Evolutionary conservation across 306 rosid genomes (phyloP).

Genomic region (Quercus parvula): DNA sequence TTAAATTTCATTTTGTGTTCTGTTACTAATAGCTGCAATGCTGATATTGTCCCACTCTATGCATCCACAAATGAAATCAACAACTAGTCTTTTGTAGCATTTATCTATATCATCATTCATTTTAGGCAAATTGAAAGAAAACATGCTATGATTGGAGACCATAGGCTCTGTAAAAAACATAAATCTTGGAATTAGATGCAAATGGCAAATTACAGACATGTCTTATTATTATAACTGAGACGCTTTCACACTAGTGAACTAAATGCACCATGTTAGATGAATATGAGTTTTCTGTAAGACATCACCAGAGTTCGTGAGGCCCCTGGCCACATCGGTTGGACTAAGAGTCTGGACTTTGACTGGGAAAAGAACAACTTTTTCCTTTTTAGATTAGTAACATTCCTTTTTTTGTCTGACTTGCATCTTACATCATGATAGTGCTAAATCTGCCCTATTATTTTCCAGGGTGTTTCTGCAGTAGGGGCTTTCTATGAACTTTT

Average conservation of each 20-base stretch:
- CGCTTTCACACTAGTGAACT: background rate
- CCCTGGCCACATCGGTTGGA: background rate
- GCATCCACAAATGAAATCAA: background rate
- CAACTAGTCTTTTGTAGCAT: background rate
- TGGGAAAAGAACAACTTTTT: background rate
- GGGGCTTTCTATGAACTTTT: slow-evolving; percentile 75
- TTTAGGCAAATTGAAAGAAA: background rate
- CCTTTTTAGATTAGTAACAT: background rate
- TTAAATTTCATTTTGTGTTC: background rate
- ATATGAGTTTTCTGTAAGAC: background rate
- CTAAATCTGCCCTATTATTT: slow-evolving; percentile 1
- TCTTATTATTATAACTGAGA: background rate
- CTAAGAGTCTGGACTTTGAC: background rate
- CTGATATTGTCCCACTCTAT: background rate
- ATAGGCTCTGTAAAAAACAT: background rate
- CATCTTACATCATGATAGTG: background rate
- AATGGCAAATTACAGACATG: background rate
- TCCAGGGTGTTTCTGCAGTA: slow-evolving; percentile 91
- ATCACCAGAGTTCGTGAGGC: background rate
- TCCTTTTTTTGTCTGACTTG: background rate
- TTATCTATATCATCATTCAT: background rate
- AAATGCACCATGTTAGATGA: background rate
- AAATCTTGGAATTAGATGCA: background rate
- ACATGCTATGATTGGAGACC: background rate
- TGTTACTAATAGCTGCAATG: background rate